These are phyloP conservation scores for Zychaea mexicana DNA, from an alignment of 371 early-diverging fungal genomes.

Conservation along the genomic window DNA sequence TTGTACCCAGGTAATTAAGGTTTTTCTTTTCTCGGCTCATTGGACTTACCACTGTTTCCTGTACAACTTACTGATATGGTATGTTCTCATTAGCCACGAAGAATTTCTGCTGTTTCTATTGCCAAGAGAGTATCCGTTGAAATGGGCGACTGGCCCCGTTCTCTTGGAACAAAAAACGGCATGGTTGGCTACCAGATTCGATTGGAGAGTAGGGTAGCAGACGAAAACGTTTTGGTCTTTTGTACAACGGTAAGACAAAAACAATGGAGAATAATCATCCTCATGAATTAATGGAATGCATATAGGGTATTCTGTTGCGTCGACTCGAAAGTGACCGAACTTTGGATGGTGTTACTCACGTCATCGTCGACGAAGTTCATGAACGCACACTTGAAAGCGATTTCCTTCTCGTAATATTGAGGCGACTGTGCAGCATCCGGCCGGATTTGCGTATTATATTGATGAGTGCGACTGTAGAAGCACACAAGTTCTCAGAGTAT, in stretches of 20 bases:
- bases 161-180: constrained; percentile 49
- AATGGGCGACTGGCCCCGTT: constrained; percentile 61
- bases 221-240: constrained; percentile 65
- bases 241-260: constrained; percentile 63
- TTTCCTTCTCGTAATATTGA: constrained; percentile 71
- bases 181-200: constrained; percentile 89
- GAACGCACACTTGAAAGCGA: constrained; percentile 87
- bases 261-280: neutral
- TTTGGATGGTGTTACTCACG: constrained; percentile 67
- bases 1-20: constrained; percentile 78
- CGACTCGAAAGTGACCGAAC: constrained; percentile 64
- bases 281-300: too few species aligned
- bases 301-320: constrained; percentile 73
- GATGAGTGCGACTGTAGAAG: constrained; percentile 88
- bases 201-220: constrained; percentile 62
- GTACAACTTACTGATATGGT: neutral
- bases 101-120: constrained; percentile 94
- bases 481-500: constrained; percentile 64
- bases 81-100: constrained; percentile 65
- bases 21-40: too few species aligned
- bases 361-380: constrained; percentile 89
- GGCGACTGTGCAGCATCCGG: constrained; percentile 46
- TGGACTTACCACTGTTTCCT: neutral
- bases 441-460: constrained; percentile 71
- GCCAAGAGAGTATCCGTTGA: constrained; percentile 88